These are phyloP conservation scores for Tympanopsis confertula DNA, from an alignment of 2,329 filamentous ascomycete species.

Conservation along the genomic window DNA sequence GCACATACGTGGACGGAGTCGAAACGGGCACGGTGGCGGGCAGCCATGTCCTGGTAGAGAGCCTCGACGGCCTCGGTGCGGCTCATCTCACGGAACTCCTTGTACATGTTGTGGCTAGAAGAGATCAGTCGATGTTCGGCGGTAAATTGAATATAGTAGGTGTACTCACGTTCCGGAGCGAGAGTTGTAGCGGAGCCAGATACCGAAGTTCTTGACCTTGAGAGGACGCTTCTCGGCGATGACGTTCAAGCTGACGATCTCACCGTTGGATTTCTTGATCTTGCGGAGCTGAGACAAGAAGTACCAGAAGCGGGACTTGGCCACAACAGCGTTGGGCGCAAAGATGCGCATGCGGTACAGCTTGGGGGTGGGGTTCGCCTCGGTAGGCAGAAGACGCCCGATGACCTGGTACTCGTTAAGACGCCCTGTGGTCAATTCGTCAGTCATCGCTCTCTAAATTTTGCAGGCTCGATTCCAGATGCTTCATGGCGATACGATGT, in stretches of 20 bases:
- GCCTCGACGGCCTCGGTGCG: constrained; percentile 89
- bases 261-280: constrained; percentile 99
- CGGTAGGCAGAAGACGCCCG: constrained; percentile 95
- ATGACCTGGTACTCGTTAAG: constrained; percentile 99
- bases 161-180: too few relatives aligned
- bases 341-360: constrained; percentile 99
- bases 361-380: constrained; percentile 92
- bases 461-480: too few relatives aligned
- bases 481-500: too few relatives aligned
- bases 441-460: constrained; percentile 1
- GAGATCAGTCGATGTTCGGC: too few relatives aligned
- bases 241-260: constrained; percentile 95
- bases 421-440: constrained; percentile 57
- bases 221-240: constrained; percentile 97
- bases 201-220: constrained; percentile 99
- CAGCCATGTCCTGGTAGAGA: constrained; percentile 99
- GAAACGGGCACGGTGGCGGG: constrained; percentile 95
- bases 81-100: constrained; percentile 99
- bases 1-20: constrained; percentile 95
- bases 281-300: constrained; percentile 98
- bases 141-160: too few relatives aligned
- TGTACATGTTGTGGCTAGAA: constrained; percentile 99
- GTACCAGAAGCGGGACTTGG: constrained; percentile 99
- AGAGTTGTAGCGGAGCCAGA: constrained; percentile 99
- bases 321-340: constrained; percentile 91